Conservation (phyloP, 805 yeast species). For the Kuraishia hungarica region DNA sequence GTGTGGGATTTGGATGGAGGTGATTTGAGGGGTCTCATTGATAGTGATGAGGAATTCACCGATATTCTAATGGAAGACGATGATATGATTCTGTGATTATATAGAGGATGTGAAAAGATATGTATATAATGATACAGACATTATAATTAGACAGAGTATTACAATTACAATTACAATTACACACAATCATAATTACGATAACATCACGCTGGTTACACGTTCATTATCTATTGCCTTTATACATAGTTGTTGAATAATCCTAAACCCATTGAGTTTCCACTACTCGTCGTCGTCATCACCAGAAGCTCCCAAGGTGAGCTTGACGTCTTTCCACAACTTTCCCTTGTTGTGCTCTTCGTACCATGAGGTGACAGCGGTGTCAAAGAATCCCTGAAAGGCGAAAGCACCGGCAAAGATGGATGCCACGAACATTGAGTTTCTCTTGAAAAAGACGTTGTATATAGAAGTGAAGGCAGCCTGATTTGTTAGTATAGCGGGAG, state of each 20-base stretch:
- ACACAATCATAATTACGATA: too few relatives aligned
- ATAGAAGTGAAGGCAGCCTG: constrained; percentile 29
- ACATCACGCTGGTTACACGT: too few relatives aligned
- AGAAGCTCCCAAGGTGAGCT: constrained; percentile 46
- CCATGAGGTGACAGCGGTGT: constrained; percentile 57
- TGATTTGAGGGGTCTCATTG: background rate
- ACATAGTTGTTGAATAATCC: background rate
- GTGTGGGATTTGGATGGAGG: background rate
- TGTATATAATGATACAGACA: too few relatives aligned
- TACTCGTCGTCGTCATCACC: constrained; percentile 46
- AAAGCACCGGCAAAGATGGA: constrained; percentile 79
- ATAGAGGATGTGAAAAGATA: background rate
- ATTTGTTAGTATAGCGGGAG: background rate
- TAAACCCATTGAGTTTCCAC: background rate
- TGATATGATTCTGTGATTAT: background rate
- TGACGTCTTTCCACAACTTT: constrained; percentile 79
- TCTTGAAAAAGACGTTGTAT: constrained; percentile 69
- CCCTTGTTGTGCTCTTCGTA: constrained; percentile 76
- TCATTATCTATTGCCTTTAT: too few relatives aligned
- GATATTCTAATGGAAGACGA: background rate
- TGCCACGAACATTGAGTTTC: constrained; percentile 85
- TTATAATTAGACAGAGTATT: too few relatives aligned
- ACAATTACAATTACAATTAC: too few relatives aligned
- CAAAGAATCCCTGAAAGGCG: constrained; percentile 74
- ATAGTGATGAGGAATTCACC: background rate